Conservation (phyloP, 1,284 basidiomycete species). For the Tremellales sp. region DNA sequence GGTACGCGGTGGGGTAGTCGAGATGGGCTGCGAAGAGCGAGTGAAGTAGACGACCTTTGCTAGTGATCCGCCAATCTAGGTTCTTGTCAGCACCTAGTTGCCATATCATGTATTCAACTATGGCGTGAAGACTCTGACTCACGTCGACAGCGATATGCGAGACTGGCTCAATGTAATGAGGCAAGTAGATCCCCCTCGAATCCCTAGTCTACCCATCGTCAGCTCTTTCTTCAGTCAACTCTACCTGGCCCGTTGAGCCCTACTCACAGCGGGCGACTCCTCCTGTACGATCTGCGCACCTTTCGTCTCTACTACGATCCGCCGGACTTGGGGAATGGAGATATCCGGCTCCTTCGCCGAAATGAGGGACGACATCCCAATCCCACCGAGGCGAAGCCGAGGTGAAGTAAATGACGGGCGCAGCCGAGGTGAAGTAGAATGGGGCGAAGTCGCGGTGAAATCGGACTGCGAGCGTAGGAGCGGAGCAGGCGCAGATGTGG, state of each 20-base stretch:
- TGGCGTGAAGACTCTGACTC: constrained; percentile 53
- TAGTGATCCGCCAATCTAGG: constrained; percentile 88
- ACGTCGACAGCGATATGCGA: constrained; percentile 94
- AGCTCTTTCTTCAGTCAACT: no score
- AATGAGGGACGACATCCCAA: not conserved
- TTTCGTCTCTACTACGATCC: constrained; percentile 46
- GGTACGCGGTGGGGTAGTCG: constrained; percentile 40
- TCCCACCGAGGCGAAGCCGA: no score
- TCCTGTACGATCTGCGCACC: constrained; percentile 85
- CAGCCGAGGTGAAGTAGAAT: no score
- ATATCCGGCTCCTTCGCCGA: constrained; percentile 30
- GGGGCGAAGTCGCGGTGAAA: no score
- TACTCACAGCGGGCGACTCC: constrained; percentile 81
- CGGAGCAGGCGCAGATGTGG: no score
- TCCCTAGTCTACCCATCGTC: constrained; percentile 67
- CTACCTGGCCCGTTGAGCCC: not conserved
- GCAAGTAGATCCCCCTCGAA: constrained; percentile 90
- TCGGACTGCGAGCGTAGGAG: no score
- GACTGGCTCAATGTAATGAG: constrained; percentile 93
- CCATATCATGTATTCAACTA: not conserved
- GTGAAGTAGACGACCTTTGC: constrained; percentile 99
- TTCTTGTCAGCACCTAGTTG: not conserved
- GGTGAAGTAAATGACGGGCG: no score
- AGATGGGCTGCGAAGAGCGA: constrained; percentile 59
- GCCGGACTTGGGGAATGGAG: constrained; percentile 45